Evolutionary conservation across 2,329 filamentous ascomycete genomes (phyloP).

Genomic region (Beauveria pseudobassiana): DNA sequence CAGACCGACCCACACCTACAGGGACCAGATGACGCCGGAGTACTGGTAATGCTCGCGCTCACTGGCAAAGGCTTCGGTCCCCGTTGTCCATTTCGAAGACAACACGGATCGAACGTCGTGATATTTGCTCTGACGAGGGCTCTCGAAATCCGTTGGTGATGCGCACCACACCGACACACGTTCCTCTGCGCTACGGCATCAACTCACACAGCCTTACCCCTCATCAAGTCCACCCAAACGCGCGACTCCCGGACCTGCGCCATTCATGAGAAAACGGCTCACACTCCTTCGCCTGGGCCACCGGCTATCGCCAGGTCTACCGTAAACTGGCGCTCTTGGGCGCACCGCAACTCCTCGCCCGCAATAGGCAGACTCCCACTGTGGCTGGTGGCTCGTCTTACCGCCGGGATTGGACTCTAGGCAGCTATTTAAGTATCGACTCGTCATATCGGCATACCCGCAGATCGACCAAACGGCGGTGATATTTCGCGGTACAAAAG

Average conservation of each 20-base stretch:
- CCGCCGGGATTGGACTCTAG: not conserved
- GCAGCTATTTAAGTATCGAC: not conserved
- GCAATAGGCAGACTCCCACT: not conserved
- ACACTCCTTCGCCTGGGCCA: not conserved
- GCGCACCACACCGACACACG: not conserved
- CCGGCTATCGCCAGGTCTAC: not conserved
- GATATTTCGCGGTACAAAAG: not conserved
- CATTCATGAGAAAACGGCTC: no score
- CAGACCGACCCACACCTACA: not conserved
- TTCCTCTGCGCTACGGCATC: not conserved
- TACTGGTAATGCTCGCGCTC: not conserved
- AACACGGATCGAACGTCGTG: not conserved
- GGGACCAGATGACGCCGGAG: not conserved
- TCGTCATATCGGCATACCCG: slow-evolving; percentile 10
- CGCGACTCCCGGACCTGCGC: not conserved
- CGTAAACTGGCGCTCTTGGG: not conserved
- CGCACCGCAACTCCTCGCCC: no score
- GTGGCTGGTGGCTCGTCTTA: not conserved
- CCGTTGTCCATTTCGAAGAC: not conserved
- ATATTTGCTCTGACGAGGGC: no score
- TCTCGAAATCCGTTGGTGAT: not conserved
- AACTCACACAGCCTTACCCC: not conserved
- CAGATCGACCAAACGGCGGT: slow-evolving; percentile 2
- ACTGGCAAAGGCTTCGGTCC: not conserved
- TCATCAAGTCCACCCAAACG: not conserved